phyloP scores from a whole-genome alignment of 257 asterid genomes.

The Rehmannia glutinosa region DNA sequence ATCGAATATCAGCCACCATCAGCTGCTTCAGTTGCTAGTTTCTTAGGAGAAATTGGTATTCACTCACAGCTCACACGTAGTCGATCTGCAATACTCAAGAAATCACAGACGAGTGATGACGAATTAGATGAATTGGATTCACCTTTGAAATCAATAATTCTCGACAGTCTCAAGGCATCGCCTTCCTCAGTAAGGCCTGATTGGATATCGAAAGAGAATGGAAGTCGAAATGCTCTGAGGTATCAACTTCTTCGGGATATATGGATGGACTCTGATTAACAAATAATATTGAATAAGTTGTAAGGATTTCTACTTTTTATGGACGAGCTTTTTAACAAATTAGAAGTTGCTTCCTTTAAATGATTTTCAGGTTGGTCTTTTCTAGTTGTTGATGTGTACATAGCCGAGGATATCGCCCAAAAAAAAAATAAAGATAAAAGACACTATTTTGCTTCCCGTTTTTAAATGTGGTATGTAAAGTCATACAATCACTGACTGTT shows the following conservation, averaged over 20 bases:
- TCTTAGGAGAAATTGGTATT: slow-evolving; percentile 39
- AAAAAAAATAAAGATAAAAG: no score
- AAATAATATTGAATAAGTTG: background rate
- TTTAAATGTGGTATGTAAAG: background rate
- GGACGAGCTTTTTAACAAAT: background rate
- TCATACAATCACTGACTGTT: no score
- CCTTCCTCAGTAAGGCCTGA: slow-evolving; percentile 30
- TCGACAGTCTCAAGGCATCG: slow-evolving; percentile 27
- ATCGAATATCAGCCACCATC: slow-evolving; percentile 51
- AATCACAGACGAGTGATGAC: slow-evolving; percentile 76
- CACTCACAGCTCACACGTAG: slow-evolving; percentile 45
- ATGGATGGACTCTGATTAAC: slow-evolving; percentile 45
- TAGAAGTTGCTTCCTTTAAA: no score
- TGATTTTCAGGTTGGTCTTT: no score
- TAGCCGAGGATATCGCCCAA: no score
- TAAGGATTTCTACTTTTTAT: background rate
- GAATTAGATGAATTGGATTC: slow-evolving; percentile 72
- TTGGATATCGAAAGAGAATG: slow-evolving; percentile 32
- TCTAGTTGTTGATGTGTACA: no score
- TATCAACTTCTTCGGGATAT: slow-evolving; percentile 67
- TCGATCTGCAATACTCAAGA: slow-evolving; percentile 61
- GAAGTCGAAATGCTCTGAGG: slow-evolving; percentile 42
- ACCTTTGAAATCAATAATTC: slow-evolving; percentile 48
- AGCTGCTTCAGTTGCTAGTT: slow-evolving; percentile 35
- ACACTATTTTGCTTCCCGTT: background rate